phyloP scores from a whole-genome alignment of 495 filamentous ascomycete species.

The Glarea lozoyensis region DNA sequence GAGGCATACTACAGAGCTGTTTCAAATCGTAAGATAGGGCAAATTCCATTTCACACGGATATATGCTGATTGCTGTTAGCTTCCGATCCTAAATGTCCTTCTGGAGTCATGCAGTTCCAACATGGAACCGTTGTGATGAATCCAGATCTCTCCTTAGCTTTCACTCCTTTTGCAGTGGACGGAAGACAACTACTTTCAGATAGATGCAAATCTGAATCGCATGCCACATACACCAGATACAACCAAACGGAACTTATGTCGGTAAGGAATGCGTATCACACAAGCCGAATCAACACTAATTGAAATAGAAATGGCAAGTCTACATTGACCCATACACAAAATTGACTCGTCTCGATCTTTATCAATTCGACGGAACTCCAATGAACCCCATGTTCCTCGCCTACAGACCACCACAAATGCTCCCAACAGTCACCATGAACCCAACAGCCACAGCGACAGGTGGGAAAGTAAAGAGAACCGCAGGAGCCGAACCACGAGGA shows the following conservation, averaged over 20 bases:
- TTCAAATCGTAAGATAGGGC: slow-evolving; percentile 54
- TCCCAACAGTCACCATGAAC: slow-evolving; percentile 62
- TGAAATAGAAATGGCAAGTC: slow-evolving; percentile 50
- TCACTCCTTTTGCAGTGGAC: slow-evolving; percentile 59
- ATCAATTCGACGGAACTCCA: slow-evolving; percentile 54
- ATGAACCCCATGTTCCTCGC: slow-evolving; percentile 68
- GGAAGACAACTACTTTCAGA: slow-evolving; percentile 64
- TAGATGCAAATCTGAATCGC: slow-evolving; percentile 45
- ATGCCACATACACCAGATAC: slow-evolving; percentile 55
- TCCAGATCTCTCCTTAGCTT: slow-evolving; percentile 47
- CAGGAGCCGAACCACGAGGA: slow-evolving; percentile 7
- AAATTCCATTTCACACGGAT: not conserved
- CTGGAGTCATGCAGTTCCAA: slow-evolving; percentile 70
- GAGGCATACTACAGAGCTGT: slow-evolving; percentile 66
- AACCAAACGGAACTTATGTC: slow-evolving; percentile 48
- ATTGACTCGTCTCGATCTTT: slow-evolving; percentile 57
- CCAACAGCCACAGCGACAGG: slow-evolving; percentile 32
- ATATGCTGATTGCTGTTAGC: slow-evolving; percentile 33
- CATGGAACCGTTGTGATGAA: slow-evolving; percentile 47
- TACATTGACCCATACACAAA: slow-evolving; percentile 52
- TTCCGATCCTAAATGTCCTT: slow-evolving; percentile 51
- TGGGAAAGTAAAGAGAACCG: slow-evolving; percentile 18
- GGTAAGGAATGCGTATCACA: slow-evolving; percentile 5
- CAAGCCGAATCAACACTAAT: not conserved
- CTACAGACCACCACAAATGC: slow-evolving; percentile 63